Base-by-base conservation (phyloP, 257 asterid species). In the Solanum neorickii region DNA sequence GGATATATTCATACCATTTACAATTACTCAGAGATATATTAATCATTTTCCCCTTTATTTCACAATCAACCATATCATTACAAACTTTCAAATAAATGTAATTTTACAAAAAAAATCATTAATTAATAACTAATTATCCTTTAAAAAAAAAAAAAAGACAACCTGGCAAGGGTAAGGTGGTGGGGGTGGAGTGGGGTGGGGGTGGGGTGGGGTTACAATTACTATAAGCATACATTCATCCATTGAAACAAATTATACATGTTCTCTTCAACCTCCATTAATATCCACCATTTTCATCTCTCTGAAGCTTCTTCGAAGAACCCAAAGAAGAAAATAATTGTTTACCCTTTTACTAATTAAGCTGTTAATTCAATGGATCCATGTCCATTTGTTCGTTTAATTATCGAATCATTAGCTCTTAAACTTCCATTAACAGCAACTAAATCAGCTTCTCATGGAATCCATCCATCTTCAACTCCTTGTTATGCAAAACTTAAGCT, bases 381-480 rank as follows among this genome's bases (percentile, higher is more conserved):
- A 16, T 96, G 98, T 87, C 99, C 99, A 2, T 96, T 96, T 66
- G 96, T 94, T 39, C 97, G 98, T 18, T 44, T 96, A 23, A 94
- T 91, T 39, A 89, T 96, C 20, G 98, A 96, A 85, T 92, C 99
- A 31, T 41, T 96, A 23, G 93, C 98, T 12, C 88, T 96, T 0
- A 94, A 94, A 76, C 95, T 94, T 62, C 95, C 95, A 16, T 80
- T 90, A 35, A 89, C 94, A 78, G 89, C 95, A 82, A 78, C 92
- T 83, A 87, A 89, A 10, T 92, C 94, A 29, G 92, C 98, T 80
- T 92, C 94, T 12, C 77, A 94, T 0, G 93, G 95, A 12, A 90
- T 96, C 84, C 97, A 96, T 89, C 98, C 98, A 9, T 93, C 98
- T 62, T 9, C 96, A 88, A 90, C 97, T 10, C 97, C 98, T 3